phyloP scores from a whole-genome alignment of 208 protist genomes.

The Crithidia fasciculata region DNA sequence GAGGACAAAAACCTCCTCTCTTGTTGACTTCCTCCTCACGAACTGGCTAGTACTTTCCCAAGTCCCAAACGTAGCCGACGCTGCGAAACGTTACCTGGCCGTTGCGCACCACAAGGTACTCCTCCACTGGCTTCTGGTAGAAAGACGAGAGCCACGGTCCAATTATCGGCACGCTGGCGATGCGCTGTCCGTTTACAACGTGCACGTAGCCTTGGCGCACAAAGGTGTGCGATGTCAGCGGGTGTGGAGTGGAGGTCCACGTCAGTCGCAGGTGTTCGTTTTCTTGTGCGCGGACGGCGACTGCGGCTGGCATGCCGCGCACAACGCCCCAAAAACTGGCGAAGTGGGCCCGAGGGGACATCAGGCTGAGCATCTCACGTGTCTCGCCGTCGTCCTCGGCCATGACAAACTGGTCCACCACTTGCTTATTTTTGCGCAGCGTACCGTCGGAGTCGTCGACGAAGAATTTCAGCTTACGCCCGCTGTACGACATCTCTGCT shows the following conservation, averaged over 20 bases:
- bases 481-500: constrained; percentile 75
- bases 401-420: constrained; percentile 66
- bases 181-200: constrained; percentile 44
- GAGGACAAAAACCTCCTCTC: too few species aligned
- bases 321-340: constrained; percentile 84
- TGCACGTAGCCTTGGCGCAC: constrained; percentile 71
- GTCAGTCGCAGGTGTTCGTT: constrained; percentile 57
- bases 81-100: constrained; percentile 75
- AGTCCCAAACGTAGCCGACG: constrained; percentile 74
- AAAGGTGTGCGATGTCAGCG: constrained; percentile 79
- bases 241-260: constrained; percentile 54
- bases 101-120: constrained; percentile 76
- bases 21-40: not conserved
- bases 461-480: constrained; percentile 75
- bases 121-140: constrained; percentile 62
- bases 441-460: constrained; percentile 74
- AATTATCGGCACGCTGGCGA: constrained; percentile 52
- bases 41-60: constrained; percentile 44
- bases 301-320: constrained; percentile 55
- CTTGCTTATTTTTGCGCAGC: constrained; percentile 50
- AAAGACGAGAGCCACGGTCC: constrained; percentile 64
- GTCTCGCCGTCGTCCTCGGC: constrained; percentile 78
- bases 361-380: constrained; percentile 55
- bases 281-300: constrained; percentile 61
- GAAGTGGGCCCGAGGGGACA: constrained; percentile 57